Evolutionary conservation across 1,139 yeast species (phyloP).

Genomic region (Debaryomyces subglobosus): DNA sequence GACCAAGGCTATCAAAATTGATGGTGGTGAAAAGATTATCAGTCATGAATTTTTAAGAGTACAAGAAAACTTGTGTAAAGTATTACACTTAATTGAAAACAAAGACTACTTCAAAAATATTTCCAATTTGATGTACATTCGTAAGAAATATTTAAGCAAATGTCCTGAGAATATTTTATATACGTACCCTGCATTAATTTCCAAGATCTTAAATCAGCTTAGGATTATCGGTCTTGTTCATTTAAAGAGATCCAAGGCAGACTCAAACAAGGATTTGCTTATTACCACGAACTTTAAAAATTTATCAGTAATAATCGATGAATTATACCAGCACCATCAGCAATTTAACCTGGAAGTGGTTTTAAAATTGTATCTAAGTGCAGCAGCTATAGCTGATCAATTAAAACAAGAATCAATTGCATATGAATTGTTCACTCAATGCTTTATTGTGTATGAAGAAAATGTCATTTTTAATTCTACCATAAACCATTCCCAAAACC

Average conservation of each 20-base stretch:
- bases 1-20: constrained; percentile 34
- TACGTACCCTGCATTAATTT: constrained; percentile 77
- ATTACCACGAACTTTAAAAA: constrained; percentile 67
- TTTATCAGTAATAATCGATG: constrained; percentile 71
- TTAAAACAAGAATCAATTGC: constrained; percentile 56
- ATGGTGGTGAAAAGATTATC: constrained; percentile 33
- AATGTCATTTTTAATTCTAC: constrained; percentile 37
- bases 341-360: constrained; percentile 53
- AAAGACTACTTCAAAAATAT: constrained; percentile 55
- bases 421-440: constrained; percentile 89
- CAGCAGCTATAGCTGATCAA: constrained; percentile 78
- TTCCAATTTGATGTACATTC: constrained; percentile 55
- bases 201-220: constrained; percentile 59
- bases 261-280: constrained; percentile 29
- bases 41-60: constrained; percentile 49
- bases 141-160: constrained; percentile 58
- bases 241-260: constrained; percentile 23
- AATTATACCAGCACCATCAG: constrained; percentile 56
- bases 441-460: constrained; percentile 88
- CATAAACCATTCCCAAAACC: constrained; percentile 24
- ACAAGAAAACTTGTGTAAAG: constrained; percentile 70
- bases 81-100: constrained; percentile 63
- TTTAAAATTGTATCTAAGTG: constrained; percentile 53
- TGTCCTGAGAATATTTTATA: constrained; percentile 58
- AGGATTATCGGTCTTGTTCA: constrained; percentile 49